A percentile compares a stretch with the other conserved stretches of the same genome.
Conservation (phyloP, 169 alveolate genomes). For the Babesia ovis region DNA sequence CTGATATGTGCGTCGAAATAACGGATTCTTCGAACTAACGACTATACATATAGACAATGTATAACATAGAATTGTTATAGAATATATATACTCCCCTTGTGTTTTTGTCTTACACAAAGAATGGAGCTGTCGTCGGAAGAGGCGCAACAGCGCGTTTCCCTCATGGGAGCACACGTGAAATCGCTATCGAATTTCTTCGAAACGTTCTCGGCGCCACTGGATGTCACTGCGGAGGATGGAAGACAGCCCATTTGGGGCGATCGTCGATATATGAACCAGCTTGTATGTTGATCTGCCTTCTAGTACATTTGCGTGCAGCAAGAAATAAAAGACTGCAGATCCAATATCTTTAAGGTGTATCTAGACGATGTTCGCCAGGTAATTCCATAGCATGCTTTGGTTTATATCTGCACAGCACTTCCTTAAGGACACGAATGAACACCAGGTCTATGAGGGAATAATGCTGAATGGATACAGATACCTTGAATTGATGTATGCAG, state of each 20-base stretch:
- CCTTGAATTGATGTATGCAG: constrained; percentile 72
- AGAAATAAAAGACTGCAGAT: constrained; percentile 40
- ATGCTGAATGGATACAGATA: constrained; percentile 77
- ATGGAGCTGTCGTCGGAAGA: constrained; percentile 69
- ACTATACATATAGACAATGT: no score
- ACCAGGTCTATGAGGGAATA: constrained; percentile 72
- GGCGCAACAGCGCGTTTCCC: constrained; percentile 66
- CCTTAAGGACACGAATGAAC: constrained; percentile 61
- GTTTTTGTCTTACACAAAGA: background rate
- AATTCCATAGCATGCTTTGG: background rate
- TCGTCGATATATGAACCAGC: constrained; percentile 58
- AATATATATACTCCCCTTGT: no score
- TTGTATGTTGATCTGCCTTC: constrained; percentile 12
- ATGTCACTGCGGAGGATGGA: constrained; percentile 5
- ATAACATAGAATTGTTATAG: no score
- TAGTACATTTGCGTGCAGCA: constrained; percentile 17
- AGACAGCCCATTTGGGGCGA: constrained; percentile 52
- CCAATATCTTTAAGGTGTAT: constrained; percentile 36
- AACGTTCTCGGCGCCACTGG: constrained; percentile 30
- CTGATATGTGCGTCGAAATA: no score
- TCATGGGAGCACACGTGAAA: constrained; percentile 65
- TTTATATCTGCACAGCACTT: constrained; percentile 38
- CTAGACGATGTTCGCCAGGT: constrained; percentile 68
- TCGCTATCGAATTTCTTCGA: constrained; percentile 53
- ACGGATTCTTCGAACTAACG: no score